Percentiles rank a stretch among this genome's conserved stretches.
Conservation (phyloP, 192 early-diverging fungal species). For the Phlyctochytrium arcticum region DNA sequence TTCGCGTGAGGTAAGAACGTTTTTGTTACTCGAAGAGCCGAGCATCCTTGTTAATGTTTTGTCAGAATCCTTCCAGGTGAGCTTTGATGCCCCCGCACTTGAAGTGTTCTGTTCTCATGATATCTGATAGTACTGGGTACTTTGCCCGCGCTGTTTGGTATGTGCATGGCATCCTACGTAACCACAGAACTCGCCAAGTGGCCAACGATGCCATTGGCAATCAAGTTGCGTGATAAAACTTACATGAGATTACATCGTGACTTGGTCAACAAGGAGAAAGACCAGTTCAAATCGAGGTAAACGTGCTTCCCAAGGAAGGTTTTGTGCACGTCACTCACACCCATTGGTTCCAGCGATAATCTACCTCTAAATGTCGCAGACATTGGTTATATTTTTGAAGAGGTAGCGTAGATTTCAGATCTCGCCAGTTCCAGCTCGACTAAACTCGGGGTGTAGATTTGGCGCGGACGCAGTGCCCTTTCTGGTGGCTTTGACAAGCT, state of each 20-base stretch:
- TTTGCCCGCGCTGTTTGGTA: conserved; percentile 93
- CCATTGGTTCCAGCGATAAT: neutral
- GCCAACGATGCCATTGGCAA: conserved; percentile 35
- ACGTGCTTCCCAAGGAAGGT: neutral
- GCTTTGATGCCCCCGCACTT: too few relatives aligned
- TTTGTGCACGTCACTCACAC: neutral
- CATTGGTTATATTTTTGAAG: conserved; percentile 83
- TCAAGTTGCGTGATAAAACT: conserved; percentile 60
- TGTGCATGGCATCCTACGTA: conserved; percentile 84
- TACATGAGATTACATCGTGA: conserved; percentile 74
- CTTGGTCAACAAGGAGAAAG: conserved; percentile 45
- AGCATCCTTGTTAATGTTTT: neutral
- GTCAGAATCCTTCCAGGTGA: neutral
- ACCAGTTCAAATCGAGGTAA: conserved; percentile 44
- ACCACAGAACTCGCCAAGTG: conserved; percentile 50
- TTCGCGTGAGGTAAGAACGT: conserved; percentile 62
- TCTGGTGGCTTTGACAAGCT: conserved; percentile 64
- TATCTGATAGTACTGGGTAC: conserved; percentile 63
- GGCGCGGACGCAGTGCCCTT: conserved; percentile 72
- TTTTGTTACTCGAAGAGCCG: too few relatives aligned
- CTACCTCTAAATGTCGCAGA: conserved; percentile 64
- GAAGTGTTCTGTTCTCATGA: neutral
- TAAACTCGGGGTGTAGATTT: conserved; percentile 43
- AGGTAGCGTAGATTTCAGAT: conserved; percentile 32
- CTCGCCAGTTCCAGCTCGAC: conserved; percentile 6